Conservation (phyloP, 108 stramenopile genomes). For the Chaetoceros tenuissimus region DNA sequence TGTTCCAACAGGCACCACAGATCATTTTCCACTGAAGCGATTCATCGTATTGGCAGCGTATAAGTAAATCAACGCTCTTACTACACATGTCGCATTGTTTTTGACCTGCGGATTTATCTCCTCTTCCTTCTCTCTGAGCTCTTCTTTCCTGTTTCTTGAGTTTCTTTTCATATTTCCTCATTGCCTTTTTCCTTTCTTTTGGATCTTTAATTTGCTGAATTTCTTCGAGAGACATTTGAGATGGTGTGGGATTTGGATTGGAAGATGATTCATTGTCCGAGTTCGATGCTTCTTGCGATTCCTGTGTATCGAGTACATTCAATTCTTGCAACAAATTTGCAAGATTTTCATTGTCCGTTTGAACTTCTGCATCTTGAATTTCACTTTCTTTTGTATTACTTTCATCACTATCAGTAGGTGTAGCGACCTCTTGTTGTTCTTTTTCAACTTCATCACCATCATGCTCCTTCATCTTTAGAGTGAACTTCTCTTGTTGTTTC, state of each 20-base stretch:
- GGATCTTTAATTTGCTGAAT: conserved; percentile 2
- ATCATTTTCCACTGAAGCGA: conserved; percentile 65
- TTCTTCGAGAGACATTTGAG: no score
- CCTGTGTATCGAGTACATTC: no score
- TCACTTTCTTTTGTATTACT: neutral
- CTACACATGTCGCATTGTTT: conserved; percentile 59
- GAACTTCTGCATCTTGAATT: no score
- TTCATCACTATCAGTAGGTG: neutral
- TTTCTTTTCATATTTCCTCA: conserved; percentile 57
- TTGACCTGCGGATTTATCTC: conserved; percentile 45
- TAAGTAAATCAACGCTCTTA: conserved; percentile 46
- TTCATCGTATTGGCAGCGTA: conserved; percentile 55
- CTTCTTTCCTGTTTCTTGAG: conserved; percentile 51
- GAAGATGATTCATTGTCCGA: no score
- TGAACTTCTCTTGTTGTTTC: neutral
- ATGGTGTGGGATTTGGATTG: no score
- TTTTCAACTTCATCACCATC: no score
- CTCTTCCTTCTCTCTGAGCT: conserved; percentile 51
- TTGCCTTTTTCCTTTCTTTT: conserved; percentile 20
- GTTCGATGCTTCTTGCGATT: no score
- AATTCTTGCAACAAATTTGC: no score
- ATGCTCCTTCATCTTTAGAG: no score
- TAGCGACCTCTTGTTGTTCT: conserved; percentile 3
- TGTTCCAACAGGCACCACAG: conserved; percentile 80
- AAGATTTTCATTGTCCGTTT: no score